These are phyloP conservation scores for Tylopilus cervinicoccineus DNA, from an alignment of 768 basidiomycete species.

Conservation along the genomic window DNA sequence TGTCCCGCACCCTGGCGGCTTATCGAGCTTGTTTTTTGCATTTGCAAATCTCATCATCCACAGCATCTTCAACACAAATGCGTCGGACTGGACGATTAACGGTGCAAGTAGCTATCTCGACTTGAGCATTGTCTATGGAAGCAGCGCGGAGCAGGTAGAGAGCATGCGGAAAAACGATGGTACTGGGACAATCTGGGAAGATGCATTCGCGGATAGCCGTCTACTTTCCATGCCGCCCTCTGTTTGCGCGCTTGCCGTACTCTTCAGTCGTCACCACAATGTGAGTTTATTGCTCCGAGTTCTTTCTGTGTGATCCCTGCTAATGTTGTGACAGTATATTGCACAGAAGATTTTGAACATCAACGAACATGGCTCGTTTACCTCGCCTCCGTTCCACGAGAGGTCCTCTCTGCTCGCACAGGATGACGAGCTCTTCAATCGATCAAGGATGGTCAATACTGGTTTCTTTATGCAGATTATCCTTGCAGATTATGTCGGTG, in stretches of 20 bases:
- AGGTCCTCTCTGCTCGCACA: conserved; percentile 37
- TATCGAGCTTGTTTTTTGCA: conserved; percentile 73
- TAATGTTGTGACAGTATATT: conserved; percentile 48
- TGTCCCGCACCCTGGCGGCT: conserved; percentile 57
- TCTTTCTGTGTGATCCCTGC: background rate
- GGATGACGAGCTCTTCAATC: conserved; percentile 76
- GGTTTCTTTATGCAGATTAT: conserved; percentile 70
- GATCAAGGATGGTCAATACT: conserved; percentile 69
- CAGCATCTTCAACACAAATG: conserved; percentile 59
- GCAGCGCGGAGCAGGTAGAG: conserved; percentile 42
- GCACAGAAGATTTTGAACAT: conserved; percentile 63
- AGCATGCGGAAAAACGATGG: conserved; percentile 60
- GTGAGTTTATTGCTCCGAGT: conserved; percentile 35
- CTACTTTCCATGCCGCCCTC: conserved; percentile 72
- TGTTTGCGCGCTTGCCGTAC: conserved; percentile 59
- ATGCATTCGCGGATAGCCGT: conserved; percentile 66
- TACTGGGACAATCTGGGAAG: conserved; percentile 60
- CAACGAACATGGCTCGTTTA: conserved; percentile 58
- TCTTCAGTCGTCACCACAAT: conserved; percentile 73
- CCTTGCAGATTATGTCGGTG: conserved; percentile 68
- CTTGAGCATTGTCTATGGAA: conserved; percentile 71
- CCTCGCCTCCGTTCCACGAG: conserved; percentile 15
- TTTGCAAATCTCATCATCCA: conserved; percentile 79
- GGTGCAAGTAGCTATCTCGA: conserved; percentile 72
- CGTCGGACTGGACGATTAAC: conserved; percentile 50